A percentile compares a stretch with the other conserved stretches of the same genome.
Evolutionary conservation across 305 asterid genomes (phyloP).

Genomic region (Coffea humblotiana): DNA sequence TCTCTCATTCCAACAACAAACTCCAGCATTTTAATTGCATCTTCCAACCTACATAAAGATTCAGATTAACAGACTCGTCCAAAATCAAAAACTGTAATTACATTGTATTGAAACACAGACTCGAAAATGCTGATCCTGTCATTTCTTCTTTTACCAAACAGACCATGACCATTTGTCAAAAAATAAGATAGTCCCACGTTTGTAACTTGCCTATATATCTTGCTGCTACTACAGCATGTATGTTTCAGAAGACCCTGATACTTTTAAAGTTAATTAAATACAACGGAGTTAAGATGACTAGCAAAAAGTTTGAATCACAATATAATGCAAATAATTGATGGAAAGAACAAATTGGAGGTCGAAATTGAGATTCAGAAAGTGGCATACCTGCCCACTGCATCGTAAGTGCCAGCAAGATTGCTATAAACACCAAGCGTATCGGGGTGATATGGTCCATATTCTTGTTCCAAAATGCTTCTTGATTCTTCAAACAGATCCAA

Average conservation of each 20-base stretch:
- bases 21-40: conserved; percentile 80
- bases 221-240: background rate
- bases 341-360: background rate
- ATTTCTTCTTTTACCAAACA: too few species aligned
- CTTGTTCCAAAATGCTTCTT: conserved; percentile 73
- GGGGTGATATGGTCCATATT: conserved; percentile 81
- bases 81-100: background rate
- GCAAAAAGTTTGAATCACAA: background rate
- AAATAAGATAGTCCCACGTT: background rate
- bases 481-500: conserved; percentile 85
- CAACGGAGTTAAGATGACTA: background rate
- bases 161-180: background rate
- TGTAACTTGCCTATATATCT: background rate
- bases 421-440: conserved; percentile 91
- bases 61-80: background rate
- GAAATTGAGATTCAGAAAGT: conserved; percentile 1
- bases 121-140: background rate
- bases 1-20: conserved; percentile 85
- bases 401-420: conserved; percentile 91
- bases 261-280: background rate
- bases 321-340: background rate
- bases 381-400: conserved; percentile 81
- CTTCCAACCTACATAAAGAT: conserved; percentile 57
- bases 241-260: background rate
- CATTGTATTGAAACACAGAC: background rate